These are phyloP conservation scores for Yarrowia galli DNA, from an alignment of 1,139 yeast species.

Conservation along the genomic window DNA sequence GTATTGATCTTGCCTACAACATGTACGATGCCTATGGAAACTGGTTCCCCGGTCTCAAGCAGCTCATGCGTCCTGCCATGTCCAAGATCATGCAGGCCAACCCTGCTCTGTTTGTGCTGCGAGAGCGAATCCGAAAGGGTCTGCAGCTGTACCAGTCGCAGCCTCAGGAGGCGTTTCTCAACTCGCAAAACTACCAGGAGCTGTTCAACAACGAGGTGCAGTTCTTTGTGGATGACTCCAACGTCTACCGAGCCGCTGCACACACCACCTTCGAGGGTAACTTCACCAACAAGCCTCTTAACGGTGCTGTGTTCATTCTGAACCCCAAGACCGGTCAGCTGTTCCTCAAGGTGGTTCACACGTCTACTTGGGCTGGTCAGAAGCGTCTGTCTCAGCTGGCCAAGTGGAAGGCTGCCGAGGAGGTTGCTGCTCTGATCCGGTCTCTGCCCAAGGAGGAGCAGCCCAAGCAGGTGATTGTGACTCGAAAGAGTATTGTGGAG, in stretches of 20 bases:
- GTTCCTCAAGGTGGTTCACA: conserved; percentile 86
- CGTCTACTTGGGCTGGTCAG: conserved; percentile 97
- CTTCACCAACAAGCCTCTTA: conserved; percentile 88
- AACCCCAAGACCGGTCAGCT: conserved; percentile 83
- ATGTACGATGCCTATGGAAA: conserved; percentile 97
- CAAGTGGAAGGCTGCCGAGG: conserved; percentile 99
- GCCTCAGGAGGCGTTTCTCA: conserved; percentile 90
- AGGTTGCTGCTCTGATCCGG: conserved; percentile 87
- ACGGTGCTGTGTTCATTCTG: conserved; percentile 89
- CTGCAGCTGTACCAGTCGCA: conserved; percentile 92
- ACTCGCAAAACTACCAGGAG: conserved; percentile 89
- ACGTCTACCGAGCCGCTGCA: conserved; percentile 91
- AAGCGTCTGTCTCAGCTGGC: conserved; percentile 92
- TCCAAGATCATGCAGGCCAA: conserved; percentile 92
- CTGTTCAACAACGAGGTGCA: conserved; percentile 83
- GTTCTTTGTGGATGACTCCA: conserved; percentile 87
- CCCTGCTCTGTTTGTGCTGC: conserved; percentile 87
- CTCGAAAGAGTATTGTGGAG: conserved; percentile 90
- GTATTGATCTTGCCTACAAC: conserved; percentile 92
- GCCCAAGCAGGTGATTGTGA: conserved; percentile 89
- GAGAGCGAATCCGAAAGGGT: conserved; percentile 95
- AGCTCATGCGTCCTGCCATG: conserved; percentile 90
- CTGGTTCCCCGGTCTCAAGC: conserved; percentile 96
- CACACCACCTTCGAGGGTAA: conserved; percentile 95
- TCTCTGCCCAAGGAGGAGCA: conserved; percentile 93